These are phyloP conservation scores for Colletotrichum coccodes DNA, from an alignment of 2,329 filamentous ascomycete genomes.

Conservation along the genomic window DNA sequence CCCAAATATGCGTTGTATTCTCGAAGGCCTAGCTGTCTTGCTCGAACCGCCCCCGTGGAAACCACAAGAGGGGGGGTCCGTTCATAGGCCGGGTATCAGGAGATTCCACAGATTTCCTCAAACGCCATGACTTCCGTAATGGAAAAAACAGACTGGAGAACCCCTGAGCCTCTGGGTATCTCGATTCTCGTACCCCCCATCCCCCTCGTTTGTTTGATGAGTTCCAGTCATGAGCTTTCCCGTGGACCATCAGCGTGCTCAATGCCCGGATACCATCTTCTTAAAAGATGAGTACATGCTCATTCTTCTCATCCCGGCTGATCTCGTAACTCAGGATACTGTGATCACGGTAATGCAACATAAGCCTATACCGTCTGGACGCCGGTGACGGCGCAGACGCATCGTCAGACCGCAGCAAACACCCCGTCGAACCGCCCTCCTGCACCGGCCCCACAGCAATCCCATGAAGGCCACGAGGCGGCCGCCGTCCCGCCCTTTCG, in stretches of 20 bases:
- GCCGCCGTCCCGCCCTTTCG: constrained; percentile 55
- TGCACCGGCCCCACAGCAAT: constrained; percentile 75
- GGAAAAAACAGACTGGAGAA: neutral
- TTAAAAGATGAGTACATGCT: constrained; percentile 34
- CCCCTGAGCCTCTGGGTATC: no score
- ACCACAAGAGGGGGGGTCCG: neutral
- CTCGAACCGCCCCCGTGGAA: neutral
- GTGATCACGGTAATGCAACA: constrained; percentile 79
- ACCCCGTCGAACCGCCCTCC: constrained; percentile 44
- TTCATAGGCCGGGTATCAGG: constrained; percentile 24
- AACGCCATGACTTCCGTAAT: constrained; percentile 12
- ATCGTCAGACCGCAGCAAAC: constrained; percentile 30
- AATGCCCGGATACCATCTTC: neutral
- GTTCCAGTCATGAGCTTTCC: no score
- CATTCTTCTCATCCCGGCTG: constrained; percentile 49
- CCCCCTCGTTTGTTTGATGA: no score
- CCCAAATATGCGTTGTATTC: neutral
- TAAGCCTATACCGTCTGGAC: constrained; percentile 69
- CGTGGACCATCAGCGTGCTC: no score
- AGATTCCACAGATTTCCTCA: neutral
- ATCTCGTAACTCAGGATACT: constrained; percentile 77
- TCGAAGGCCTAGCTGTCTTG: constrained; percentile 14
- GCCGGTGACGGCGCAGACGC: constrained; percentile 37
- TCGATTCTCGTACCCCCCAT: neutral
- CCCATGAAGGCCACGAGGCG: constrained; percentile 68